Percentiles rank a stretch among this genome's conserved stretches.
Evolutionary conservation across 306 rosid species (phyloP).

Genomic region (Luffa aegyptiaca): DNA sequence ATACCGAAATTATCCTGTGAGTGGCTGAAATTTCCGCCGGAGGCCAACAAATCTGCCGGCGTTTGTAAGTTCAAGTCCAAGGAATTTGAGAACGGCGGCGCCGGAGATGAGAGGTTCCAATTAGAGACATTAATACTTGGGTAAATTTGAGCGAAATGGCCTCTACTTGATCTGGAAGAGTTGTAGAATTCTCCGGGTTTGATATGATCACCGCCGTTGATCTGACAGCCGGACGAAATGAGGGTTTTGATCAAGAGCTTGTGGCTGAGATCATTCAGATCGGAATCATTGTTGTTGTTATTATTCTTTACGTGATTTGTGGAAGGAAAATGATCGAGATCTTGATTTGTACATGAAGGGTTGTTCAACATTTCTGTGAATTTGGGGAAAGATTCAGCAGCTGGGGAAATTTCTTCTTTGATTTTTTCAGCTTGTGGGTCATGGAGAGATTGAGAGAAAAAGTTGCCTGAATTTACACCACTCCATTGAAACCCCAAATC

Average conservation of each 20-base stretch:
- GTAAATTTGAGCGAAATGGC: conserved; percentile 59
- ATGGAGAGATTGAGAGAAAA: conserved; percentile 10
- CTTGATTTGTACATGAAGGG: conserved; percentile 18
- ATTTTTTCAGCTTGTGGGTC: conserved; percentile 17
- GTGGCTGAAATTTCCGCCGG: conserved; percentile 18
- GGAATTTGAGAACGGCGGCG: conserved; percentile 23
- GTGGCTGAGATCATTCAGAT: conserved; percentile 31
- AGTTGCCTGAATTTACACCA: conserved; percentile 14
- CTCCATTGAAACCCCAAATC: conserved; percentile 27
- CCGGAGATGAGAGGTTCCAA: conserved; percentile 25
- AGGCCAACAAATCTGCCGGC: conserved; percentile 28
- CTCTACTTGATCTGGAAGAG: conserved; percentile 12
- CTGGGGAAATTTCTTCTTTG: conserved; percentile 34
- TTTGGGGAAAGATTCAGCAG: conserved; percentile 34
- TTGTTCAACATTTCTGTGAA: conserved; percentile 44
- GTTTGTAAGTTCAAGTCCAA: conserved; percentile 37
- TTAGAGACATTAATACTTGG: conserved; percentile 60
- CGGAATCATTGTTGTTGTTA: conserved; percentile 10
- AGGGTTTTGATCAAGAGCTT: conserved; percentile 47
- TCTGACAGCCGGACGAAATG: conserved; percentile 19
- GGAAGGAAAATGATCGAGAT: conserved; percentile 14
- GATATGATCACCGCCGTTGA: not conserved
- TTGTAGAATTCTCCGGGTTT: not conserved
- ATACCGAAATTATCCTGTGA: conserved; percentile 22
- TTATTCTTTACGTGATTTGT: conserved; percentile 15